Evolutionary conservation across 2,329 filamentous ascomycete genomes (phyloP).

Genomic region (Cordyceps javanica): DNA sequence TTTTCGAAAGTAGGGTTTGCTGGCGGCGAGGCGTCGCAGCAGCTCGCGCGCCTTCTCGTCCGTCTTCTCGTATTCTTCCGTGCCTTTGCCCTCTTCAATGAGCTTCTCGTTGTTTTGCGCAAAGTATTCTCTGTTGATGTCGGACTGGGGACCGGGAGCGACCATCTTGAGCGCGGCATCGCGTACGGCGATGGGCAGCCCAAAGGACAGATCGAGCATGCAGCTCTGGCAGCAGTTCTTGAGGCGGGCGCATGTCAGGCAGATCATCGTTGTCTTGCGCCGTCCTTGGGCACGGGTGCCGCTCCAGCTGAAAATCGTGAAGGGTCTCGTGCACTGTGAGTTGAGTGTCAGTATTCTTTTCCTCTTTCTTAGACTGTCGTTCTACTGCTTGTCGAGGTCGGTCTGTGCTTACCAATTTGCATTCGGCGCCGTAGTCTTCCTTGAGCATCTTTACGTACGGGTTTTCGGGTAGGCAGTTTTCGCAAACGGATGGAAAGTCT

Average conservation of each 20-base stretch:
- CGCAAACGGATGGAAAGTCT: conserved; percentile 82
- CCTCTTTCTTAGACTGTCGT: too few species aligned
- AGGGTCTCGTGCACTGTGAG: conserved; percentile 74
- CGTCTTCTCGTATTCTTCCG: conserved; percentile 92
- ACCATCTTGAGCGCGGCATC: conserved; percentile 98
- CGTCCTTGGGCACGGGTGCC: conserved; percentile 80
- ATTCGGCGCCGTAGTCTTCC: conserved; percentile 86
- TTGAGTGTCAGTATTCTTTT: conserved; percentile 16
- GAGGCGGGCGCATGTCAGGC: conserved; percentile 88
- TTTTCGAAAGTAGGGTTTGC: conserved; percentile 92
- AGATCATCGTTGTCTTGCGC: conserved; percentile 91
- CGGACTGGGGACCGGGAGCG: conserved; percentile 83
- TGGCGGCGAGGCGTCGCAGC: conserved; percentile 75
- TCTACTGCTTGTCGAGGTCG: neutral
- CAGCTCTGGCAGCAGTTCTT: conserved; percentile 99
- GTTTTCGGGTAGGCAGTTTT: conserved; percentile 91
- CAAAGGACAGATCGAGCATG: conserved; percentile 96
- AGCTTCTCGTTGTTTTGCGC: conserved; percentile 95
- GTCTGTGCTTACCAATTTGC: conserved; percentile 50
- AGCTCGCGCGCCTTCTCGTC: conserved; percentile 94
- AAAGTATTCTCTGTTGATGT: conserved; percentile 95
- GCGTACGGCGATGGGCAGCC: conserved; percentile 86
- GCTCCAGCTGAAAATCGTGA: conserved; percentile 94
- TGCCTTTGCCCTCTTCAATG: conserved; percentile 81
- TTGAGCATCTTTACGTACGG: conserved; percentile 99